Base-by-base conservation (phyloP, 2,329 filamentous ascomycete species). In the Aspergillus uvarum region DNA sequence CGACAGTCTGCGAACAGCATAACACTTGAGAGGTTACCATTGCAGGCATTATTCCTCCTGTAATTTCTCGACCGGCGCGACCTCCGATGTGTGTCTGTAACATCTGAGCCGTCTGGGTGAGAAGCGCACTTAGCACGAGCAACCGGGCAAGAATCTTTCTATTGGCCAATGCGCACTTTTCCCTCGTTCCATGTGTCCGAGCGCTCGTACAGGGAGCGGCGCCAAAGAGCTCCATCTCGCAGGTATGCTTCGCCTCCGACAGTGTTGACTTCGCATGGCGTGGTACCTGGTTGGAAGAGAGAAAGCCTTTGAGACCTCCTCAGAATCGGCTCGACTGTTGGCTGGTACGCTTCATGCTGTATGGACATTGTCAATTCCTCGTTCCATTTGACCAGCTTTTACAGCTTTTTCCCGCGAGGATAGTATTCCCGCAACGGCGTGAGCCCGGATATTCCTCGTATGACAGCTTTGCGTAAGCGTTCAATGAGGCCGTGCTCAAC, bases 41-140 rank as follows among this genome's bases (percentile, higher is more conserved):
- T 5, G 32, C 14, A 35, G 32, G 32, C 32, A 35, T 35, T 1
- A 35, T 35, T 14, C 32, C 26, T n/a, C n/a, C n/a, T n/a, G n/a
- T n/a, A n/a, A n/a, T n/a, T 0, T 78, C 80, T 0, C 86, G 77
- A 47, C 83, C 75, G 0, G 87, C 56, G 0, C 90, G 66, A 0
- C 86, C 83, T 0, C 85, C 83, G 0, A 90, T 73, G 51, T 83
- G 83, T 0, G 77, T 72, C 0, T 82, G 69, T 0, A 90, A 74
- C 56, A 85, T 80, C 22, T 87, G 79, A 1, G 80, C 74, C 79
- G 88, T 89, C 63, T 90, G 87, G 14, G 79, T 80, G 0, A 83
- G 81, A 38, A 89, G 81, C 0, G 88, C 80, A 61, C 87, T 89
- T 0, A 82, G 80, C 0, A 89, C 85, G 1, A 90, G 71, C 0